Percentiles rank a stretch among this genome's conserved stretches.
Evolutionary conservation across 306 rosid species (phyloP).

Genomic region (Fragaria iinumae): DNA sequence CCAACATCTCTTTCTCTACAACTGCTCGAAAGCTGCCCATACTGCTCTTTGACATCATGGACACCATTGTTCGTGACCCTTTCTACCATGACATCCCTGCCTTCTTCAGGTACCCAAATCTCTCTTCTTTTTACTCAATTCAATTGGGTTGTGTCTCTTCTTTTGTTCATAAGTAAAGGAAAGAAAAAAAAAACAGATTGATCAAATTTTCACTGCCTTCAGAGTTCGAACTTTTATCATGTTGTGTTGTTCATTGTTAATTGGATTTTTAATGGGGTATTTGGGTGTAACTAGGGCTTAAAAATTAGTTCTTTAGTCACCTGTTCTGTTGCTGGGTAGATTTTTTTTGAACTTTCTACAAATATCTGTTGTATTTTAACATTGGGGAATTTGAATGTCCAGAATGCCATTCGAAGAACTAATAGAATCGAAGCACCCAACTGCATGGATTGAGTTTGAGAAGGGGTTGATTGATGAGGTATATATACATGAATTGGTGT

Average conservation of each 20-base stretch:
- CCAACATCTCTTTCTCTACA: slow-evolving; percentile 19
- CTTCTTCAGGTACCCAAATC: slow-evolving; percentile 62
- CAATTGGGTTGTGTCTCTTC: neutral
- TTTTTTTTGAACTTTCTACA: too few species aligned
- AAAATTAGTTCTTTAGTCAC: neutral
- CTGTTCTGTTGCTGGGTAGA: neutral
- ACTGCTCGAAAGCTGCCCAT: slow-evolving; percentile 58
- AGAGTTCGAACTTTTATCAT: neutral
- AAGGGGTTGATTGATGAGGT: slow-evolving; percentile 95
- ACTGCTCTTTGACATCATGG: slow-evolving; percentile 91
- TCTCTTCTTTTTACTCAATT: neutral
- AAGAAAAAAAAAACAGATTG: neutral
- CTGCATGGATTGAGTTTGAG: slow-evolving; percentile 82
- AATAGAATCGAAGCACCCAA: slow-evolving; percentile 76
- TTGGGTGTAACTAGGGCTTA: neutral
- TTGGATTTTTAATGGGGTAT: neutral
- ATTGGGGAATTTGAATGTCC: slow-evolving; percentile 24
- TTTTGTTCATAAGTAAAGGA: neutral
- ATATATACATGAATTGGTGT: slow-evolving; percentile 39
- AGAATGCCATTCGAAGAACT: slow-evolving; percentile 81
- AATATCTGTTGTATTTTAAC: neutral
- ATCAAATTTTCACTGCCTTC: neutral
- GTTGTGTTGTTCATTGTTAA: neutral
- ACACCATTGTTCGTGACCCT: slow-evolving; percentile 92
- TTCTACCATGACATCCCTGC: slow-evolving; percentile 79